Evolutionary conservation across 805 yeast genomes (phyloP).

Genomic region (Kuraishia ogatae): DNA sequence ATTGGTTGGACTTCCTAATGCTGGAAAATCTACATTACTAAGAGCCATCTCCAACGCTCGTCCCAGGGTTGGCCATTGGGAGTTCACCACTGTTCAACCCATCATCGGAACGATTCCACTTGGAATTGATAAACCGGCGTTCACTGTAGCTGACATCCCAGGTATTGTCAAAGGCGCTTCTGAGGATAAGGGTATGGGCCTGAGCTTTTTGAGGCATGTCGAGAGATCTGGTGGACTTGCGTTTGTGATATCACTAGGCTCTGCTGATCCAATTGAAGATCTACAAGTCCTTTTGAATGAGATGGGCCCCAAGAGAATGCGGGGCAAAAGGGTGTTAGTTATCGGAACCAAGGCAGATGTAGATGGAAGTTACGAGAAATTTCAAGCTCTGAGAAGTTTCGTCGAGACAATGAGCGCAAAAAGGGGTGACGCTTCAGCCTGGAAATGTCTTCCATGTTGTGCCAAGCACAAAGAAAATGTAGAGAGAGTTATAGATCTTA

Average conservation of each 20-base stretch:
- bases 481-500: slow-evolving; percentile 56
- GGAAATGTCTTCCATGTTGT: slow-evolving; percentile 82
- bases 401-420: slow-evolving; percentile 22
- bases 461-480: slow-evolving; percentile 68
- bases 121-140: slow-evolving; percentile 55
- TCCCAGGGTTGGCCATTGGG: slow-evolving; percentile 95
- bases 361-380: slow-evolving; percentile 43
- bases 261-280: slow-evolving; percentile 57
- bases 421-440: slow-evolving; percentile 16
- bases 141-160: slow-evolving; percentile 96
- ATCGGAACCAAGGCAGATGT: slow-evolving; percentile 95
- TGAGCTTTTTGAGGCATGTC: slow-evolving; percentile 84
- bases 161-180: slow-evolving; percentile 90
- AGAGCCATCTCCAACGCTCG: slow-evolving; percentile 83
- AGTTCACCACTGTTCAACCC: slow-evolving; percentile 89
- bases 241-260: slow-evolving; percentile 75
- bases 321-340: slow-evolving; percentile 56
- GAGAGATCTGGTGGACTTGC: slow-evolving; percentile 88
- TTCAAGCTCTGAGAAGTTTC: slow-evolving; percentile 30
- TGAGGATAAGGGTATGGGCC: slow-evolving; percentile 83
- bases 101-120: slow-evolving; percentile 75
- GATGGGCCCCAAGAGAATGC: slow-evolving; percentile 55
- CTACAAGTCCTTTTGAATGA: slow-evolving; percentile 57
- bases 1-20: slow-evolving; percentile 91
- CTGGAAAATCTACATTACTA: slow-evolving; percentile 87